phyloP scores from a whole-genome alignment of 2,329 filamentous ascomycete species.

The Penicillium sp. region DNA sequence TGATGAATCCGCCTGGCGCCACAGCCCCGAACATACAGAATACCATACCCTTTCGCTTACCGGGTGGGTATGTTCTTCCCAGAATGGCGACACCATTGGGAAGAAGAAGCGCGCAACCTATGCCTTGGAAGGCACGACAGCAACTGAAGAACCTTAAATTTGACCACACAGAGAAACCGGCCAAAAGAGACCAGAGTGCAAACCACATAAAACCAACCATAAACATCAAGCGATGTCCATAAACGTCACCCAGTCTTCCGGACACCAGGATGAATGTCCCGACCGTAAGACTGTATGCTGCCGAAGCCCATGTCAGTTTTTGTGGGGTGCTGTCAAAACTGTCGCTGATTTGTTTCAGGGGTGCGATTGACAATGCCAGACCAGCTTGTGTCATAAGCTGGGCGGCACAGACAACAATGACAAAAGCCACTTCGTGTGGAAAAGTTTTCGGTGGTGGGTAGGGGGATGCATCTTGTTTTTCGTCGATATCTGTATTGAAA shows the following conservation, averaged over 20 bases:
- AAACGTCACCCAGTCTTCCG: conserved; percentile 41
- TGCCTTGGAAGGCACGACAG: conserved; percentile 55
- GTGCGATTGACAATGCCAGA: conserved; percentile 50
- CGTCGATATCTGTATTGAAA: conserved; percentile 4
- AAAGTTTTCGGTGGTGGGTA: conserved; percentile 15
- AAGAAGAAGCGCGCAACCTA: conserved; percentile 62
- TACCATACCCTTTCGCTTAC: conserved; percentile 59
- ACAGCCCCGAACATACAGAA: conserved; percentile 55
- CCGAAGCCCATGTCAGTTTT: conserved; percentile 56
- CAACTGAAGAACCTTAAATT: conserved; percentile 52
- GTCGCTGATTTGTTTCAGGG: conserved; percentile 49
- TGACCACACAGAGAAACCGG: conserved; percentile 35
- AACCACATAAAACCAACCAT: conserved; percentile 41
- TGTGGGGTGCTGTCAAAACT: conserved; percentile 48
- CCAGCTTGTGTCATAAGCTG: conserved; percentile 47
- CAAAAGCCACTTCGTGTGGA: conserved; percentile 28
- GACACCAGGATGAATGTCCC: conserved; percentile 38
- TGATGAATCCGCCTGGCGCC: conserved; percentile 47
- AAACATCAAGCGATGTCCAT: conserved; percentile 38
- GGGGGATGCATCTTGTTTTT: conserved; percentile 5
- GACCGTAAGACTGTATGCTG: conserved; percentile 53
- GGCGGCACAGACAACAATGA: conserved; percentile 33
- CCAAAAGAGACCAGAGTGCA: conserved; percentile 39
- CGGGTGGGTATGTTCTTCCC: conserved; percentile 57
- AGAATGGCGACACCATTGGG: conserved; percentile 67